Conservation (phyloP, 352 stramenopile genomes). For the Elongisporangium prolatum region DNA sequence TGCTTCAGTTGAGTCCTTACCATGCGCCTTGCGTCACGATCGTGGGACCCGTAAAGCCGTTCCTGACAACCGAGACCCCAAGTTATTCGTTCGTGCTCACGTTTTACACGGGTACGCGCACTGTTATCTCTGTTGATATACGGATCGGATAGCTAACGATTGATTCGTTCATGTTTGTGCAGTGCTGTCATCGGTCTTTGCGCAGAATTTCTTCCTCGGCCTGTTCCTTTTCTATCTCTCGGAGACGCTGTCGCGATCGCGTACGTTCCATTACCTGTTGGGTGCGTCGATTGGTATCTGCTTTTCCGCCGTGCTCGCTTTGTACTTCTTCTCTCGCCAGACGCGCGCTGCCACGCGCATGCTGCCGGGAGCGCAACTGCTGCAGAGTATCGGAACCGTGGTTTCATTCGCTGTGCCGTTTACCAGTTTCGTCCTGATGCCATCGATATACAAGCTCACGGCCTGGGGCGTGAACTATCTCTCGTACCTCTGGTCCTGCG, state of each 20-base stretch:
- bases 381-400: constrained; percentile 65
- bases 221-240: constrained; percentile 69
- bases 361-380: constrained; percentile 59
- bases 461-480: constrained; percentile 60
- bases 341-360: constrained; percentile 63
- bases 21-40: constrained; percentile 79
- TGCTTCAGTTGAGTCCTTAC: constrained; percentile 70
- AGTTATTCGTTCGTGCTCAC: constrained; percentile 42
- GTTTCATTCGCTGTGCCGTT: constrained; percentile 70
- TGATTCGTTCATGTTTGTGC: neutral
- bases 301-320: constrained; percentile 67
- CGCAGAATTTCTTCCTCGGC: constrained; percentile 73
- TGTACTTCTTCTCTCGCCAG: constrained; percentile 81
- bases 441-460: constrained; percentile 59
- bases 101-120: constrained; percentile 74
- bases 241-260: constrained; percentile 54
- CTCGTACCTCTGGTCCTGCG: constrained; percentile 57
- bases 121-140: neutral
- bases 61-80: constrained; percentile 43
- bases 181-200: constrained; percentile 66
- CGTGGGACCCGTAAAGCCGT: constrained; percentile 39
- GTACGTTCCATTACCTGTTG: constrained; percentile 76
- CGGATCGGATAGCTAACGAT: neutral
- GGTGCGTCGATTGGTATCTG: constrained; percentile 63
- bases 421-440: constrained; percentile 73